Evolutionary conservation across 2,329 filamentous ascomycete genomes (phyloP).

Genomic region (Arachnopeziza araneosa): DNA sequence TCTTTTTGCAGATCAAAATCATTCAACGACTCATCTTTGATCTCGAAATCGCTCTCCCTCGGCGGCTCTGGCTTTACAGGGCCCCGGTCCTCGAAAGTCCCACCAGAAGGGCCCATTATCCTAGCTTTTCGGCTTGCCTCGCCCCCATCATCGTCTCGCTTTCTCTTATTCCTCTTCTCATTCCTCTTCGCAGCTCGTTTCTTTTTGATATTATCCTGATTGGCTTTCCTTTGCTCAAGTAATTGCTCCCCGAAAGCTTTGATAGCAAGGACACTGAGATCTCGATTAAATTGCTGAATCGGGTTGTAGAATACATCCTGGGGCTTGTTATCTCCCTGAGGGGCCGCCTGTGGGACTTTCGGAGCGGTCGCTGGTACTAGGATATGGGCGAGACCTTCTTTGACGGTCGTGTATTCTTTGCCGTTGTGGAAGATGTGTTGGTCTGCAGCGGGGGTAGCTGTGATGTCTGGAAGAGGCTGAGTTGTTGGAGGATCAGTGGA

Average conservation of each 20-base stretch:
- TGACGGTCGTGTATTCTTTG: conserved; percentile 53
- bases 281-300: conserved; percentile 97
- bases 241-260: conserved; percentile 76
- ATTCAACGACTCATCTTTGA: neutral
- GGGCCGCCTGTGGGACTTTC: conserved; percentile 39
- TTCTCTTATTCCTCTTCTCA: conserved; percentile 44
- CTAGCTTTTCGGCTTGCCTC: conserved; percentile 34
- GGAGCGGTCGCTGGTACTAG: conserved; percentile 51
- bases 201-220: conserved; percentile 19
- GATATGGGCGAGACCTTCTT: conserved; percentile 64
- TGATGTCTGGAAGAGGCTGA: conserved; percentile 19
- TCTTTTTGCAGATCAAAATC: too few relatives aligned
- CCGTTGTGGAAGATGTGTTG: conserved; percentile 39
- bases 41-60: neutral
- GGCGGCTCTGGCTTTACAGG: neutral
- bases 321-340: conserved; percentile 51
- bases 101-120: conserved; percentile 14
- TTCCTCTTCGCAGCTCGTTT: conserved; percentile 37
- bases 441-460: conserved; percentile 23
- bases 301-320: conserved; percentile 97
- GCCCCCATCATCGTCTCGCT: conserved; percentile 33
- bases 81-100: neutral
- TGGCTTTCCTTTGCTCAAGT: conserved; percentile 37
- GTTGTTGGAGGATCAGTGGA: neutral
- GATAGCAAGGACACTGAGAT: conserved; percentile 88